Base-by-base conservation (phyloP, 768 basidiomycete species). In the Boletus coccyginus region DNA sequence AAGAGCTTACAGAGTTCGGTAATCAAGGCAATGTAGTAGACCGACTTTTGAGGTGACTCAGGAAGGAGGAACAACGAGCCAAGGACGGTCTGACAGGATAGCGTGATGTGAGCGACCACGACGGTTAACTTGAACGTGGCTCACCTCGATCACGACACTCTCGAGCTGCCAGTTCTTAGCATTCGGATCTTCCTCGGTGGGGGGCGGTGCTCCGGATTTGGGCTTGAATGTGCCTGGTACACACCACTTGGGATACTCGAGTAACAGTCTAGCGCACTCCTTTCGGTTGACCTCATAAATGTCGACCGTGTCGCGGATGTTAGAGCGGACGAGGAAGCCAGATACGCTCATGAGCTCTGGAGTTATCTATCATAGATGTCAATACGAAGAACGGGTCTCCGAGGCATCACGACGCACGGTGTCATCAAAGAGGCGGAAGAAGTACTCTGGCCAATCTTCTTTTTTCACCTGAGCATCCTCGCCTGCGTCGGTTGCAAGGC, bases 251-350 rank as follows among this genome's bases (percentile, higher is more conserved):
- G 92, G 90, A 52, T 90, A 87, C 69, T 93, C 88, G 44, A 97
- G 79, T 7, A 98, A 77, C 9, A 98, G 75, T 4, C 90, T 79
- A 1, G 97, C 95, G 61, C 88, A 90, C 65, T 99, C 97, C 70
- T 96, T 97, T 52, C 97, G 84, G 70, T 99, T 98, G 48, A 97
- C 83, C 70, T 98, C 96, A 65, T 92, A 98, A 16, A 98, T 88
- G 55, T 92, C 84, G 41, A 97, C 72, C 19, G 87, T 81, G 66
- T 98, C 94, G 8, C 84, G 73, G 11, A 97, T 70, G 24, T 85
- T 78, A 12, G 86, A 81, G 27, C 89, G 88, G 7, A 97, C 79
- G 29, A 87, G 77, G 71, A 94, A 96, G 5, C 94, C 94, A 10
- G 83, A 74, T 0, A 89, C 82, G 4, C 85, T 88, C 46, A 79